Percentiles rank a stretch among this genome's conserved stretches.
phyloP scores from a whole-genome alignment of 495 filamentous ascomycete genomes.

The Penicillium bovifimosum region DNA sequence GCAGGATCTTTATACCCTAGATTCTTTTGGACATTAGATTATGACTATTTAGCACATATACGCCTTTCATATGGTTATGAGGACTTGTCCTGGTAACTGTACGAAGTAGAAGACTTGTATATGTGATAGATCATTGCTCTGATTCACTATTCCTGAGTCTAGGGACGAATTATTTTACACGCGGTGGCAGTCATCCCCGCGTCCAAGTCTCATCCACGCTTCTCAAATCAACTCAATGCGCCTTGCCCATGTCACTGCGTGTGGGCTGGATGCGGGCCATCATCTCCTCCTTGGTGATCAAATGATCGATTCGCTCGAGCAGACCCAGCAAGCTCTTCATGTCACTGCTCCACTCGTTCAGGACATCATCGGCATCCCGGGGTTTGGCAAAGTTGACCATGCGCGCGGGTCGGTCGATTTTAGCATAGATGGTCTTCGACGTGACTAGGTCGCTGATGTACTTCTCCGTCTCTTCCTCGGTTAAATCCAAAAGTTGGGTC shows the following conservation, averaged over 20 bases:
- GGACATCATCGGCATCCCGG: slow-evolving; percentile 89
- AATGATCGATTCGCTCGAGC: slow-evolving; percentile 90
- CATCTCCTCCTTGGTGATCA: slow-evolving; percentile 99
- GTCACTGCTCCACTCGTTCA: slow-evolving; percentile 98
- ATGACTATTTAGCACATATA: not conserved
- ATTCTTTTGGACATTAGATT: not conserved
- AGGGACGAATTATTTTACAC: slow-evolving; percentile 36
- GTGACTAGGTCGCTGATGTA: slow-evolving; percentile 95
- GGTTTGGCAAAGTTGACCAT: slow-evolving; percentile 91
- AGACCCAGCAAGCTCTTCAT: slow-evolving; percentile 95
- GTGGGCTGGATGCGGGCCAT: slow-evolving; percentile 90
- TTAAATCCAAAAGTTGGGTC: slow-evolving; percentile 82
- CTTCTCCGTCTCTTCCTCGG: slow-evolving; percentile 93
- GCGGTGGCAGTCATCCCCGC: slow-evolving; percentile 14
- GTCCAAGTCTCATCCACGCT: slow-evolving; percentile 7
- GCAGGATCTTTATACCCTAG: not conserved
- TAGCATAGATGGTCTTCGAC: slow-evolving; percentile 93
- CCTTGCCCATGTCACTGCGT: slow-evolving; percentile 50
- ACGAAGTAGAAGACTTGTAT: not conserved
- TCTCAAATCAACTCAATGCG: slow-evolving; percentile 24
- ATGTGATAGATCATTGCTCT: slow-evolving; percentile 2
- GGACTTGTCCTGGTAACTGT: not conserved
- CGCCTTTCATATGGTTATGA: not conserved
- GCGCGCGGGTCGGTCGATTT: slow-evolving; percentile 90
- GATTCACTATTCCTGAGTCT: slow-evolving; percentile 14